phyloP scores from a whole-genome alignment of 225 moss, liverwort and hornwort genomes.

The Pleurozium schreberi region DNA sequence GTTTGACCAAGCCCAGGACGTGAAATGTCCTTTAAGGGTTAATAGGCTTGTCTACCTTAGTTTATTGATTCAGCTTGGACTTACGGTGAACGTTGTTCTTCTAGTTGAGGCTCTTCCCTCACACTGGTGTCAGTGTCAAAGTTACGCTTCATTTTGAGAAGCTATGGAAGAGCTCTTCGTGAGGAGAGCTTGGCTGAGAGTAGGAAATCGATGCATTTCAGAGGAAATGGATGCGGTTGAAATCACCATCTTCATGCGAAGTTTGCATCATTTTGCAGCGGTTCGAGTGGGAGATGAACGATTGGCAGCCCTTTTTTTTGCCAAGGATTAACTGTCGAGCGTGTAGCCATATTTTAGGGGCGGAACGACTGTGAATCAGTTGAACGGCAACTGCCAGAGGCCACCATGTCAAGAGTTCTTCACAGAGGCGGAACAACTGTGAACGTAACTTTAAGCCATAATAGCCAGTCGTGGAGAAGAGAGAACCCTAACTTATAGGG shows the following conservation, averaged over 20 bases:
- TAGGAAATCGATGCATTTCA: neutral
- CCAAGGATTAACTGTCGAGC: neutral
- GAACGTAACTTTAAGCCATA: too few species aligned
- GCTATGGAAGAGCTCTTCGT: neutral
- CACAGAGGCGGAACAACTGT: neutral
- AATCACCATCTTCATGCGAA: neutral
- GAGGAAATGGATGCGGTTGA: neutral
- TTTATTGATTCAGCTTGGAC: neutral
- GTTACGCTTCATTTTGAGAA: neutral
- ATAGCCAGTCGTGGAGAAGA: neutral
- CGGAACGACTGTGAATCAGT: slow-evolving; percentile 17
- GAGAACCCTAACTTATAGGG: neutral
- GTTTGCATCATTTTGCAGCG: neutral
- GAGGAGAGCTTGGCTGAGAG: neutral
- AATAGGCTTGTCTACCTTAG: too few species aligned
- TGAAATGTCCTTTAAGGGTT: too few species aligned
- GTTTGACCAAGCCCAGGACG: too few species aligned
- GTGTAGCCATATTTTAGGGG: neutral
- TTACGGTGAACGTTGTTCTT: neutral
- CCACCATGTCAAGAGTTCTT: neutral
- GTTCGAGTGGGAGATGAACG: neutral
- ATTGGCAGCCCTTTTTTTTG: neutral
- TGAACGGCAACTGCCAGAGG: slow-evolving; percentile 16
- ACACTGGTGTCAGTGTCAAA: neutral
- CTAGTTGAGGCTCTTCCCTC: neutral